Evolutionary conservation across 768 basidiomycete species (phyloP), one percentile per base, ranked within the genome.

Genomic region (Lepiota brunneoincarnata): DNA sequence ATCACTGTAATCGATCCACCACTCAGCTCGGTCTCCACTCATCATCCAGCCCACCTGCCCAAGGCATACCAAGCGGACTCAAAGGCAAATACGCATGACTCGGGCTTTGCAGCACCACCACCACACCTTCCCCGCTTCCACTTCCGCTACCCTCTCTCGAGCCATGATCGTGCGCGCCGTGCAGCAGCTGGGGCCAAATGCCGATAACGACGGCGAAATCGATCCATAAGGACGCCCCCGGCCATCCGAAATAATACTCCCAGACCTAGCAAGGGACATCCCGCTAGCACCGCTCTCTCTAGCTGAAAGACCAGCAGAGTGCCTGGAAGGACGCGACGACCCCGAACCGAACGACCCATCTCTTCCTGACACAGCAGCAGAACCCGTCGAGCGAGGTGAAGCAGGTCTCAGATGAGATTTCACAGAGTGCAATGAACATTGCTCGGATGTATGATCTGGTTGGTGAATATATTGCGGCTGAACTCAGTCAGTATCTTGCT

Each of bases 361-460:
- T 6, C 70, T 72, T 5, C 74, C 67, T 2, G 82, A 79, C 6
- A 75, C 68, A 5, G 82, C 72, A 7, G 75, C 79, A 6, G 86
- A 86, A 41, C 80, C 79, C 21, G 77, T 71, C 0, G 82, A 80
- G 41, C 75, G 74, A 1, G 76, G 69, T 14, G 59, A 57, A 14
- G 69, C 63, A 0, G 83, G 81, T 59, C 73, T 75, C 17, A 84
- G 65, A 50, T 80, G 79, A 1, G 85, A 84, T 18, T 73, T 75
- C 73, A 81, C 77, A 0, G 87, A 88, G 59, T 84, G 79, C 10
- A 89, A 65, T 0, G 88, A 89, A 21, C 78, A 83, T 59, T 78
- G 76, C 59, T 88, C 84, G 20, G 87, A 85, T n/a, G 65, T 65
- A 39, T 75, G 62, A 20, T 67, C 65, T 5, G 69, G 69, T n/a